These are phyloP conservation scores for Ceraceosorus guamensis DNA, from an alignment of 1,284 basidiomycete genomes.

Conservation along the genomic window DNA sequence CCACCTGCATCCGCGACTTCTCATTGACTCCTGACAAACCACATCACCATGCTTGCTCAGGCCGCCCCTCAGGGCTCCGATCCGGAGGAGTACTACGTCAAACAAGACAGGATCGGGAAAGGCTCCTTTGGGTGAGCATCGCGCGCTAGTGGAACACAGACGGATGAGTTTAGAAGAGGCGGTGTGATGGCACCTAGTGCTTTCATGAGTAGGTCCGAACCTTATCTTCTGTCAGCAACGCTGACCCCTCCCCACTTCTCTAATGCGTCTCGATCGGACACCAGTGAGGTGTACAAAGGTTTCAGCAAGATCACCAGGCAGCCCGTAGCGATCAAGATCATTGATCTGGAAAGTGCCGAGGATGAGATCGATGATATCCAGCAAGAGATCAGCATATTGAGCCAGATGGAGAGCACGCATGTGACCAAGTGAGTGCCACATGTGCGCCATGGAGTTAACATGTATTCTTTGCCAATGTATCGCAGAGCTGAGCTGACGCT, in stretches of 20 bases:
- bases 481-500: background rate
- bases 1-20: too few species aligned
- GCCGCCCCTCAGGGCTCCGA: constrained; percentile 31
- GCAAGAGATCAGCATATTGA: constrained; percentile 95
- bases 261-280: background rate
- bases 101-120: constrained; percentile 76
- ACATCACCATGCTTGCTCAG: too few species aligned
- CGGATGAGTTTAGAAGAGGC: background rate
- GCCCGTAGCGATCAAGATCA: constrained; percentile 73
- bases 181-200: too few species aligned
- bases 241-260: background rate
- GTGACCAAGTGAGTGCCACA: constrained; percentile 66
- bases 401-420: constrained; percentile 89
- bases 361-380: constrained; percentile 99
- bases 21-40: too few species aligned
- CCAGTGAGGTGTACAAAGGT: constrained; percentile 45
- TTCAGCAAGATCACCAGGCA: constrained; percentile 32
- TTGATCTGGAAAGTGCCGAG: constrained; percentile 95
- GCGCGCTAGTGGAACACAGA: background rate
- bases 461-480: too few species aligned
- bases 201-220: background rate
- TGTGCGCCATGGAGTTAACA: too few species aligned
- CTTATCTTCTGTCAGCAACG: background rate
- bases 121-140: constrained; percentile 42
- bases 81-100: constrained; percentile 61